Conservation (phyloP, 2,329 filamentous ascomycete species). For the Venturia oleaginea region DNA sequence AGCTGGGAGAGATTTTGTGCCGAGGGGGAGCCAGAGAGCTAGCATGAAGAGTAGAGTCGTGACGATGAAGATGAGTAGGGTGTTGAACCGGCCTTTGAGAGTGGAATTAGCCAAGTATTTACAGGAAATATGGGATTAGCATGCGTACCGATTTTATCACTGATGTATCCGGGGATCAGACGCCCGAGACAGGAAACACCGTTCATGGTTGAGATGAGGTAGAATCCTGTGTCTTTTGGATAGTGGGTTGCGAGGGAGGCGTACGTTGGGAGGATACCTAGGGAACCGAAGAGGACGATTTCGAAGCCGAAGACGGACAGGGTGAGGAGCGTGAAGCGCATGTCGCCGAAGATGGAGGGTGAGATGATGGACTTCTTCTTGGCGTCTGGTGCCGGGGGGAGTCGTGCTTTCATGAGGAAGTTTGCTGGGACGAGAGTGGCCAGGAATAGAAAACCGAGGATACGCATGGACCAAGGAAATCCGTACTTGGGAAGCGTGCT, state of each 20-base stretch:
- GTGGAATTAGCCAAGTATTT: too few species aligned
- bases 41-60: constrained; percentile 4
- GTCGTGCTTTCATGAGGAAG: constrained; percentile 24
- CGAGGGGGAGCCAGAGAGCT: constrained; percentile 19
- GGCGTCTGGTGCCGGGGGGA: constrained; percentile 10
- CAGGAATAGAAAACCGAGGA: constrained; percentile 30
- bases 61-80: constrained; percentile 31
- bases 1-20: constrained; percentile 23
- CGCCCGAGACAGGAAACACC: constrained; percentile 38
- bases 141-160: constrained; percentile 40
- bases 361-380: constrained; percentile 25
- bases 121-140: too few species aligned
- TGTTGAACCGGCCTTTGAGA: constrained; percentile 36
- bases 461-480: constrained; percentile 29
- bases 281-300: constrained; percentile 16
- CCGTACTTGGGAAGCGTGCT: constrained; percentile 23
- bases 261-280: constrained; percentile 11
- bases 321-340: constrained; percentile 25
- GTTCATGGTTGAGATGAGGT: constrained; percentile 48
- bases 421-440: constrained; percentile 26
- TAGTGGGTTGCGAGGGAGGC: constrained; percentile 18
- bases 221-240: constrained; percentile 29
- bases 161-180: constrained; percentile 43
- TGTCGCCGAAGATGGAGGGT: constrained; percentile 23
- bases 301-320: constrained; percentile 28